These are phyloP conservation scores for Silene vulgaris DNA, from an alignment of 179 eudicot genomes.

Conservation along the genomic window DNA sequence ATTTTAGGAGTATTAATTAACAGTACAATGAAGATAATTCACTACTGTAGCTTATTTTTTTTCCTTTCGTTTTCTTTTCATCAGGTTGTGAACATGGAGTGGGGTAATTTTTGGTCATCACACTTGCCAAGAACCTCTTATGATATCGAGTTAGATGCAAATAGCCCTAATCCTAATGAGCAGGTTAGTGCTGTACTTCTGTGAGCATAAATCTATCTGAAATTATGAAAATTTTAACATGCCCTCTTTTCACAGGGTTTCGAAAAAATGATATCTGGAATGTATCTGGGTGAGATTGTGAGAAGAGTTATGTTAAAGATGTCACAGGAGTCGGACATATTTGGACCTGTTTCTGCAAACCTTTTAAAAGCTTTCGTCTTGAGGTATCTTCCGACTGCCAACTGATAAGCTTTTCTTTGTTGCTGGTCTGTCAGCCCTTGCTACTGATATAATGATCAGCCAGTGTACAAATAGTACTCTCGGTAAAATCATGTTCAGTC, in stretches of 20 bases:
- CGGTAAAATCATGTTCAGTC: too few relatives aligned
- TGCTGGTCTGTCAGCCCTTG: too few relatives aligned
- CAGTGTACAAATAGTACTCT: too few relatives aligned
- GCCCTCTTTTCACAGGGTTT: conserved; percentile 33
- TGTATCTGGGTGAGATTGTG: conserved; percentile 48
- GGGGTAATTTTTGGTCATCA: conserved; percentile 98
- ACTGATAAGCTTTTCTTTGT: too few relatives aligned
- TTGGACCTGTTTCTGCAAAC: conserved; percentile 36
- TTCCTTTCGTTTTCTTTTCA: neutral
- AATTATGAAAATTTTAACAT: neutral
- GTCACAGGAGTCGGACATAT: conserved; percentile 36
- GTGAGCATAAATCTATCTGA: conserved; percentile 24
- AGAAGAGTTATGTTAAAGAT: conserved; percentile 39
- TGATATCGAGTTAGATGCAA: conserved; percentile 41
- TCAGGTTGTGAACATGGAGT: conserved; percentile 92
- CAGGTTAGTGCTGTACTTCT: conserved; percentile 28
- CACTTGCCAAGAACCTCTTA: conserved; percentile 56
- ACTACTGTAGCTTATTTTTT: neutral
- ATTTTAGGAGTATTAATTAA: neutral
- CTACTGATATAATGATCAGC: too few relatives aligned
- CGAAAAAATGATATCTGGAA: conserved; percentile 52
- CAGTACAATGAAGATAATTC: neutral
- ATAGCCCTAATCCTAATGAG: conserved; percentile 49
- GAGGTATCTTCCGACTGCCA: conserved; percentile 27
- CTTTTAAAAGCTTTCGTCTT: conserved; percentile 34